These are phyloP conservation scores for Acacia melanoxylon DNA, from an alignment of 306 rosid species.

Conservation along the genomic window DNA sequence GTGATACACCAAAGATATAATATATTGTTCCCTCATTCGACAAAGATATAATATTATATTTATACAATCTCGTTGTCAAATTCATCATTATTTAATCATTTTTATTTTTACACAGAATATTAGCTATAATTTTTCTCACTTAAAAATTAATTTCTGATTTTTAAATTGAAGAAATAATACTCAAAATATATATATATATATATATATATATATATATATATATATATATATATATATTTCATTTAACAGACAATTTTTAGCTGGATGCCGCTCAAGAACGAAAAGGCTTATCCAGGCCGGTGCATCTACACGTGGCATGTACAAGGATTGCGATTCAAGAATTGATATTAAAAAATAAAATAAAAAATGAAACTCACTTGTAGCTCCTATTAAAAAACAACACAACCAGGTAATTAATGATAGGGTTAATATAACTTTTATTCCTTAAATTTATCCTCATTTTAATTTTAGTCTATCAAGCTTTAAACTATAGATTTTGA, in stretches of 20 bases:
- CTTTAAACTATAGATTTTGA: no score
- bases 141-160: not conserved
- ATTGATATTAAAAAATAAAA: not conserved
- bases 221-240: no score
- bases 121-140: not conserved
- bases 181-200: no score
- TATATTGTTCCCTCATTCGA: no score
- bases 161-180: no score
- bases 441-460: no score
- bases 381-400: not conserved
- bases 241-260: not conserved
- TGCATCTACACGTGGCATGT: not conserved
- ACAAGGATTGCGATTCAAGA: not conserved
- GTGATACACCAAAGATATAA: no score
- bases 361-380: not conserved
- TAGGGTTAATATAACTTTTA: no score
- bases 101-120: not conserved
- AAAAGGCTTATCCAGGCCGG: not conserved
- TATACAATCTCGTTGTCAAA: not conserved
- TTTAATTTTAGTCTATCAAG: no score
- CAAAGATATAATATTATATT: not conserved
- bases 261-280: not conserved
- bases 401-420: not conserved
- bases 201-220: no score
- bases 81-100: not conserved